Conservation (phyloP, 495 filamentous ascomycete species). For the Penicillium steckii region DNA sequence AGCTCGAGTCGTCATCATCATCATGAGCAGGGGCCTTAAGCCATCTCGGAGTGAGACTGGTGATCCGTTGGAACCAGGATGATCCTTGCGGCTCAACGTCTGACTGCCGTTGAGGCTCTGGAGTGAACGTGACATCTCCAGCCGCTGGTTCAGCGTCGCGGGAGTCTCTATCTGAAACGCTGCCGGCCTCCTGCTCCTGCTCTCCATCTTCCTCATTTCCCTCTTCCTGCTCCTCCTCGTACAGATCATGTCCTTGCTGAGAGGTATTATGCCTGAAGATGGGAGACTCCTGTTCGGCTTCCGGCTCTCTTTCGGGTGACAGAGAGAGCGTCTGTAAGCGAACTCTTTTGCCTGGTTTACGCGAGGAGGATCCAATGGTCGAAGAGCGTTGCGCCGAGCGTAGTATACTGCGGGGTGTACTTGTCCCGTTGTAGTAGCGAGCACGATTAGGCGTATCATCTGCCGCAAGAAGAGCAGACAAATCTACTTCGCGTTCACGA, state of each 20-base stretch:
- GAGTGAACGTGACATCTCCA: constrained; percentile 24
- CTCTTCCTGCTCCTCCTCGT: no score
- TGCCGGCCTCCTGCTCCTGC: constrained; percentile 16
- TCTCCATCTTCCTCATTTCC: no score
- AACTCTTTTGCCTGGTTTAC: constrained; percentile 15
- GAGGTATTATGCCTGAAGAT: neutral
- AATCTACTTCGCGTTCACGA: constrained; percentile 40
- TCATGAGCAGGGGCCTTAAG: constrained; percentile 32
- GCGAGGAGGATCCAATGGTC: constrained; percentile 12
- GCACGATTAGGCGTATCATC: constrained; percentile 42
- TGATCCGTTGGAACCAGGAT: constrained; percentile 40
- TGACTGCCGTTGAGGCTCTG: constrained; percentile 18
- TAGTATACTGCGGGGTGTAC: constrained; percentile 30
- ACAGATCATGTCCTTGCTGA: neutral
- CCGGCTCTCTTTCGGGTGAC: constrained; percentile 24
- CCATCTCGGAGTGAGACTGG: constrained; percentile 42
- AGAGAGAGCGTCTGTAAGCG: constrained; percentile 27
- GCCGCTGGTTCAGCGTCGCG: constrained; percentile 14
- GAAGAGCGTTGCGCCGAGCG: constrained; percentile 17
- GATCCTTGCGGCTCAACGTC: constrained; percentile 24
- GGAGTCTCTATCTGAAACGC: constrained; percentile 15
- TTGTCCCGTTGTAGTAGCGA: constrained; percentile 42
- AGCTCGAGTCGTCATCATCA: constrained; percentile 17
- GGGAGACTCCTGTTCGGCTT: constrained; percentile 18
- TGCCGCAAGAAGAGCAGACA: constrained; percentile 32